phyloP scores from a whole-genome alignment of 1,284 basidiomycete species.

The Pascua sp. region DNA sequence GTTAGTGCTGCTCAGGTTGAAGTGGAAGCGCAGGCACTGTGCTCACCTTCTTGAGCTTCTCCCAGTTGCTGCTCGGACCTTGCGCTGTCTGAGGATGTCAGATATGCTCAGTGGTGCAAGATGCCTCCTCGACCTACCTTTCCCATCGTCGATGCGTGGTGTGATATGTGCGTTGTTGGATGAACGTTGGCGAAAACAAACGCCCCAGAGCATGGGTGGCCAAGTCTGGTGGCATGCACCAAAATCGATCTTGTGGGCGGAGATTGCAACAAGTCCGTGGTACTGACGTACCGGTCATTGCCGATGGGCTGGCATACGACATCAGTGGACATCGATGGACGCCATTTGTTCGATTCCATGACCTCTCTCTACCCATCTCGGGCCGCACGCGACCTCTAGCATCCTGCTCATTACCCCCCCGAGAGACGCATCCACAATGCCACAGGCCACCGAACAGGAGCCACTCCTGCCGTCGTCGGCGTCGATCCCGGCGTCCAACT shows the following conservation, averaged over 20 bases:
- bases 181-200: neutral
- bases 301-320: too few species aligned
- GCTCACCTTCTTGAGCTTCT: slow-evolving; percentile 31
- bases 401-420: too few species aligned
- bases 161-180: neutral
- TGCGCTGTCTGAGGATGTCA: neutral
- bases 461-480: slow-evolving; percentile 7
- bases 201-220: neutral
- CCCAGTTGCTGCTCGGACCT: slow-evolving; percentile 38
- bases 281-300: too few species aligned
- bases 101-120: neutral
- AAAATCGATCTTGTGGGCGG: neutral
- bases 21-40: neutral
- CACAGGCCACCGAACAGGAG: slow-evolving; percentile 1
- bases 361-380: too few species aligned
- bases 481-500: neutral
- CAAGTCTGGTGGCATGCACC: too few species aligned
- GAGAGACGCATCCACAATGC: neutral
- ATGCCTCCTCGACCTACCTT: too few species aligned
- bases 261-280: neutral
- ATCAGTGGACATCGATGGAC: too few species aligned
- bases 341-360: too few species aligned
- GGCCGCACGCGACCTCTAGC: too few species aligned
- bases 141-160: neutral
- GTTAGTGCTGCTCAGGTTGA: neutral